A percentile compares a stretch with the other conserved stretches of the same genome.
phyloP scores from a whole-genome alignment of 2,329 filamentous ascomycete species.

The Botryotinia calthae region DNA sequence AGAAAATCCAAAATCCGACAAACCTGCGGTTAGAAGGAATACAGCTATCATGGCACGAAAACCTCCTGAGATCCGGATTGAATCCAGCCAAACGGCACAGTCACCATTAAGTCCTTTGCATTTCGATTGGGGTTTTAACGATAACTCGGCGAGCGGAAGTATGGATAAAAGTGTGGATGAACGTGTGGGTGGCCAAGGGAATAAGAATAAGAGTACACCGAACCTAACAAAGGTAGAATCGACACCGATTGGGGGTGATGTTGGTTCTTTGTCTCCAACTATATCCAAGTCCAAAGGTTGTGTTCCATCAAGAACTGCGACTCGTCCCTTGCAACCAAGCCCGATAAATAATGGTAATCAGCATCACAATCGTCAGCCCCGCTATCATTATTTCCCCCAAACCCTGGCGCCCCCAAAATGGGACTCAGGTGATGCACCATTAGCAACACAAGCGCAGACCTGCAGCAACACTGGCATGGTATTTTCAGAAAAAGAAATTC shows the following conservation, averaged over 20 bases:
- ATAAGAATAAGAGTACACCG: neutral
- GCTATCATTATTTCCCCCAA: slow-evolving; percentile 12
- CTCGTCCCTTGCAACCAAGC: neutral
- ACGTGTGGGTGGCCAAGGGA: neutral
- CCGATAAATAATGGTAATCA: neutral
- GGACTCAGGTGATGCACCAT: slow-evolving; percentile 6
- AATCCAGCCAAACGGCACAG: neutral
- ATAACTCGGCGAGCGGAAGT: slow-evolving; percentile 4
- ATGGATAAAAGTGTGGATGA: neutral
- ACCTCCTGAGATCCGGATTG: neutral
- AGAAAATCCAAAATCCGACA: slow-evolving; percentile 9
- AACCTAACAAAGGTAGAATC: slow-evolving; percentile 8
- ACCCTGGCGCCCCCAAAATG: slow-evolving; percentile 5
- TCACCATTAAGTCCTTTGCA: slow-evolving; percentile 1
- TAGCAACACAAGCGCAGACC: slow-evolving; percentile 10
- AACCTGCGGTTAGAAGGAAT: slow-evolving; percentile 2
- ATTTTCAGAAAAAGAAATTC: slow-evolving; percentile 15
- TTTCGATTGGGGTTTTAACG: neutral
- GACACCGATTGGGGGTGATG: neutral
- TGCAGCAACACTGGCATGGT: slow-evolving; percentile 2
- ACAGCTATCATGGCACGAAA: neutral
- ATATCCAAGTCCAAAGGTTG: neutral
- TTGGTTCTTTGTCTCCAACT: slow-evolving; percentile 6
- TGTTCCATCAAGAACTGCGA: neutral
- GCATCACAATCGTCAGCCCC: slow-evolving; percentile 12